Conservation (phyloP, 108 stramenopile genomes). For the Skeletonema costatum region DNA sequence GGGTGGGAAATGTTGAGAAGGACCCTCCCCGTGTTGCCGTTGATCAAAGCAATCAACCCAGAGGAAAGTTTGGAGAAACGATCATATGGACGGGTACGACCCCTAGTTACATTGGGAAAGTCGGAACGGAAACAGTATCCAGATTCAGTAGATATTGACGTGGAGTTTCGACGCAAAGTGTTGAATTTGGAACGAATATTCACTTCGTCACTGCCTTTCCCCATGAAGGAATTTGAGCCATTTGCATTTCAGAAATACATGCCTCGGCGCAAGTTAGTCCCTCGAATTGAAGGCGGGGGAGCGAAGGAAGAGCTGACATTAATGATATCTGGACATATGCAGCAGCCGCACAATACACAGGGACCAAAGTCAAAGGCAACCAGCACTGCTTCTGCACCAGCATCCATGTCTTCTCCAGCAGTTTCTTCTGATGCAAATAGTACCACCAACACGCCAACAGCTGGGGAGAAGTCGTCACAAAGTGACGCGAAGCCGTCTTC, state of each 20-base stretch:
- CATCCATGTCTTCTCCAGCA: neutral
- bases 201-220: constrained; percentile 39
- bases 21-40: constrained; percentile 35
- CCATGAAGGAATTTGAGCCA: constrained; percentile 10
- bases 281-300: constrained; percentile 35
- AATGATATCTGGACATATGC: constrained; percentile 50
- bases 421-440: neutral
- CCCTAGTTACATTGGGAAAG: constrained; percentile 25
- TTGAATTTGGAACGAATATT: constrained; percentile 43
- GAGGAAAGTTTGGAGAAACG: constrained; percentile 31
- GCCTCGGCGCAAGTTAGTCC: constrained; percentile 38
- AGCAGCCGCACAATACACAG: constrained; percentile 16
- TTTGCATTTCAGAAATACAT: constrained; percentile 42
- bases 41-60: constrained; percentile 35
- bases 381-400: neutral
- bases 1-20: constrained; percentile 35
- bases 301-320: constrained; percentile 45
- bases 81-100: constrained; percentile 31
- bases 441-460: neutral
- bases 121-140: constrained; percentile 29
- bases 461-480: neutral
- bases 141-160: constrained; percentile 40
- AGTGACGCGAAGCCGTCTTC: neutral
- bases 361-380: constrained; percentile 10
- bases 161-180: constrained; percentile 34